Evolutionary conservation across 1,284 basidiomycete species (phyloP), one percentile per base, ranked within the genome.

Genomic region (Rhodotorula mucilaginosa): DNA sequence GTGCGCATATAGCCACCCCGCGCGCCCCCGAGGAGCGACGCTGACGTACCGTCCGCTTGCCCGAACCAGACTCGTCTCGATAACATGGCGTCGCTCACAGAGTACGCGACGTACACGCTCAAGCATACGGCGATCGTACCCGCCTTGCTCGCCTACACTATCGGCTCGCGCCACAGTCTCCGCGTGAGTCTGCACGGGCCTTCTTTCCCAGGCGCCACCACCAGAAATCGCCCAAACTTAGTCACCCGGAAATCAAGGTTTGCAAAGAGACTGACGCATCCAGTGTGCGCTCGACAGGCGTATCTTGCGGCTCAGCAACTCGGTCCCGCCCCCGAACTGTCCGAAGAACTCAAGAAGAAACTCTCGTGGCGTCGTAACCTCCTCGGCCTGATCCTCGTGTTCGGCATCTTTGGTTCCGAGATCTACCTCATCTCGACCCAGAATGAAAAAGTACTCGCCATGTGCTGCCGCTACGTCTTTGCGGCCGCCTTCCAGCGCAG

Each of bases 251-350:
- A 44, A 44, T 13, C 39, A 44, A 44, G 39, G 39, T 44, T 44
- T 44, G 10, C 39, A 44, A 44, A 44, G 39, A 44, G 12, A 44
- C 39, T 44, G 39, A 44, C 39, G 39, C 39, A 44, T 44, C 13
- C 51, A 13, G 21, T 23, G 23, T 15, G 13, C n/a, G 21, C 52
- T 18, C 29, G 12, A 3, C 66, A 73, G 71, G 31, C 67, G 4
- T 73, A 58, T 62, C 47, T 73, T 48, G 74, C 74, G 6, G 68
- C 61, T 2, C 56, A 71, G 29, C 49, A 59, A 0, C 29, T 66
- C 13, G 58, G 34, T 5, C 47, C 67, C 5, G 68, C 69, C 12
- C 66, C 63, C 5, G 48, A 56, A 7, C 47, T 67, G 54, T 58
- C 61, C 23, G 68, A 73, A 26, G 59, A 65, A 2, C 51, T 31